Percentiles rank a stretch among this genome's conserved stretches.
Evolutionary conservation across 495 filamentous ascomycete species (phyloP).

Genomic region (Podospora tetraspora): DNA sequence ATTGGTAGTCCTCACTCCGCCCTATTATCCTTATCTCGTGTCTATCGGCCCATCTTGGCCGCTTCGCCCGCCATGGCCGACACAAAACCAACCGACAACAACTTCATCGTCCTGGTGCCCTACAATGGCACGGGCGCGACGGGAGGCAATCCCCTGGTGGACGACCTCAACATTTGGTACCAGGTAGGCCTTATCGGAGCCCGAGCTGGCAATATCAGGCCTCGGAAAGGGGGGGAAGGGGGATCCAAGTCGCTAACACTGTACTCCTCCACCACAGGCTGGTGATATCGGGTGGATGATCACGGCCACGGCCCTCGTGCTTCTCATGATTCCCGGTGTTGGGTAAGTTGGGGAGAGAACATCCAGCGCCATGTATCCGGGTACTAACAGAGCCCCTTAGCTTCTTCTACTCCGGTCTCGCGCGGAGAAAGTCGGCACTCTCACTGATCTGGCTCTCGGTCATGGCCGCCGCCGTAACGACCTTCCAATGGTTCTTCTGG

Average conservation of each 20-base stretch:
- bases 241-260: constrained; percentile 1
- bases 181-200: constrained; percentile 48
- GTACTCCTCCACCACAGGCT: constrained; percentile 43
- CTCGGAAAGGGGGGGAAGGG: constrained; percentile 1
- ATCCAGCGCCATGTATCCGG: constrained; percentile 4
- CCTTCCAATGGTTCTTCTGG: constrained; percentile 99
- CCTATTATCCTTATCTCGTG: constrained; percentile 1
- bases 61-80: constrained; percentile 29
- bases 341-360: constrained; percentile 37
- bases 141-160: constrained; percentile 66
- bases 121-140: constrained; percentile 65
- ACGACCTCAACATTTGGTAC: constrained; percentile 79
- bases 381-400: constrained; percentile 26
- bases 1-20: neutral
- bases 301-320: constrained; percentile 76
- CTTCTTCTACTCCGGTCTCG: constrained; percentile 97
- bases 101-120: constrained; percentile 47
- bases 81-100: constrained; percentile 23
- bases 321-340: constrained; percentile 97
- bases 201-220: neutral
- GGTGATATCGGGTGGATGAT: constrained; percentile 92
- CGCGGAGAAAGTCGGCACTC: constrained; percentile 86
- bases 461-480: constrained; percentile 83
- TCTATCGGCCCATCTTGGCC: neutral
- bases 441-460: constrained; percentile 93